phyloP scores from a whole-genome alignment of 2,329 filamentous ascomycete species.

The Monosporascus sp. region DNA sequence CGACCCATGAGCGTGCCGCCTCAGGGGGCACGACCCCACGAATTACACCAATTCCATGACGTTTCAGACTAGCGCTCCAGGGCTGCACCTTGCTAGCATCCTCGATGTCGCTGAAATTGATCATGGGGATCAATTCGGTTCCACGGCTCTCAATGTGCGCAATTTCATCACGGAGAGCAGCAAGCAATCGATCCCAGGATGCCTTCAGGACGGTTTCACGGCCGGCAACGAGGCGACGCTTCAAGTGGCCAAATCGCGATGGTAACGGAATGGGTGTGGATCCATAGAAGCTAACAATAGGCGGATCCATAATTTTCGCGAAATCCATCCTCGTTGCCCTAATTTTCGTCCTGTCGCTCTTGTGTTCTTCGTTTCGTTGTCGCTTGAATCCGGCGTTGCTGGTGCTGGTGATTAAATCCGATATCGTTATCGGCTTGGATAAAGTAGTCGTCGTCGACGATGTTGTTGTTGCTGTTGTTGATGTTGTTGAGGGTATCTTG shows the following conservation, averaged over 20 bases:
- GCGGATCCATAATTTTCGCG: conserved; percentile 38
- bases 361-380: conserved; percentile 23
- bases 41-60: conserved; percentile 60
- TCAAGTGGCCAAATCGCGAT: conserved; percentile 52
- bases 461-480: conserved; percentile 5
- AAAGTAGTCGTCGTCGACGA: conserved; percentile 4
- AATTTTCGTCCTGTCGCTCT: conserved; percentile 25
- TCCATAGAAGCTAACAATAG: conserved; percentile 52
- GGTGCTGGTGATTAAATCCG: conserved; percentile 4
- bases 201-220: conserved; percentile 49
- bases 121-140: conserved; percentile 48
- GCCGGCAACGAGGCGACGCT: conserved; percentile 47
- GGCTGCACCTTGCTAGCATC: conserved; percentile 41
- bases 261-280: conserved; percentile 52
- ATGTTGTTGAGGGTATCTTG: conserved; percentile 6
- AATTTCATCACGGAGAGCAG: conserved; percentile 45
- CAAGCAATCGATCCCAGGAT: conserved; percentile 50
- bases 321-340: conserved; percentile 20
- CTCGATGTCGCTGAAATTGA: conserved; percentile 47
- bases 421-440: conserved; percentile 5
- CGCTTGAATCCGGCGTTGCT: conserved; percentile 22
- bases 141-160: conserved; percentile 46
- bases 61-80: conserved; percentile 52
- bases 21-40: conserved; percentile 55
- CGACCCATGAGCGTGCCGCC: conserved; percentile 53